Conservation (phyloP, 2,329 filamentous ascomycete genomes). For the Sclerotinia glacialis region DNA sequence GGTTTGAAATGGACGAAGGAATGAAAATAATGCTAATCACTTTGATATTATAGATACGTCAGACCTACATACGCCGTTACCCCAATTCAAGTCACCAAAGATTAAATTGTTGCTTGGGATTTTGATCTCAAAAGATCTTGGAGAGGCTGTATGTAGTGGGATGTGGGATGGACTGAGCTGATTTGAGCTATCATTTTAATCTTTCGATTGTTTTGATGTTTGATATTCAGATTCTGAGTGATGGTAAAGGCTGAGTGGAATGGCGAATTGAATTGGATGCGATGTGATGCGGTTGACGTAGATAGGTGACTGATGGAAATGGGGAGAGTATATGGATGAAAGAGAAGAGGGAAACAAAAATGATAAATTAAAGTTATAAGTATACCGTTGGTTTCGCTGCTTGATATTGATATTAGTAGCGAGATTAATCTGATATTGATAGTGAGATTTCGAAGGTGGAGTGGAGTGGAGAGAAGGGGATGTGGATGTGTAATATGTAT, state of each 20-base stretch:
- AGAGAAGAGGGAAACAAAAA: neutral
- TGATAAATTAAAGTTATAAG: neutral
- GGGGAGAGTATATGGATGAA: neutral
- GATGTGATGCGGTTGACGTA: neutral
- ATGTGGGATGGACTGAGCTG: neutral
- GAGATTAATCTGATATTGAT: neutral
- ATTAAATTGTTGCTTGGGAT: conserved; percentile 23
- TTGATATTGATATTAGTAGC: neutral
- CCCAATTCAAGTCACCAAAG: conserved; percentile 46
- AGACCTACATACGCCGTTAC: conserved; percentile 75
- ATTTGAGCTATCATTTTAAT: neutral
- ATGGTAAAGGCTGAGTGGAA: neutral
- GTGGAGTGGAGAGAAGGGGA: neutral
- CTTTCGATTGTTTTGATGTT: neutral
- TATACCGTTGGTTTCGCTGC: neutral
- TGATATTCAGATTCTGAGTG: neutral
- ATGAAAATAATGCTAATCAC: conserved; percentile 21
- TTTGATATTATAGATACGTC: conserved; percentile 59
- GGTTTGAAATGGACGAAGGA: neutral
- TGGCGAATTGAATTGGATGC: neutral
- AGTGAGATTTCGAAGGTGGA: neutral
- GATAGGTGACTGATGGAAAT: neutral
- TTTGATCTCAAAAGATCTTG: neutral
- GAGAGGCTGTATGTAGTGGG: neutral
- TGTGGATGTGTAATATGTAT: neutral